These are phyloP conservation scores for Bremia lactucae DNA, from an alignment of 352 stramenopile genomes.

Conservation along the genomic window DNA sequence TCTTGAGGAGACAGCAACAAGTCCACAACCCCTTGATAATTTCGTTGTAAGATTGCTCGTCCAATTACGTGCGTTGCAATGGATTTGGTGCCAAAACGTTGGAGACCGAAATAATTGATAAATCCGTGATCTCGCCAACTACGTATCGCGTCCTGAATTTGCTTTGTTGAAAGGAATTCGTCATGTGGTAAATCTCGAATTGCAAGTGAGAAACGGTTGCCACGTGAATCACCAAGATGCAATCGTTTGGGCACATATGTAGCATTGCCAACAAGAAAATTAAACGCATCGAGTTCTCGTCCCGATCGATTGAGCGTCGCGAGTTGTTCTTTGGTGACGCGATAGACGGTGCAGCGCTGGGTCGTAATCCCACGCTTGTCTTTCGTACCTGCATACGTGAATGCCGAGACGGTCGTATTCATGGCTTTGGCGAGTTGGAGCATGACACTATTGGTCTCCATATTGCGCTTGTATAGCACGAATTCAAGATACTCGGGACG, in stretches of 20 bases:
- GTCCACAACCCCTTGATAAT: slow-evolving; percentile 86
- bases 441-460: slow-evolving; percentile 87
- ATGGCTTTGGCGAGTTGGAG: slow-evolving; percentile 70
- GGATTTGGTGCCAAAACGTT: slow-evolving; percentile 90
- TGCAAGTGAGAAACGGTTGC: slow-evolving; percentile 93
- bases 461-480: slow-evolving; percentile 96
- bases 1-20: slow-evolving; percentile 85
- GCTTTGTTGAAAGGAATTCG: slow-evolving; percentile 39
- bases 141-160: slow-evolving; percentile 52
- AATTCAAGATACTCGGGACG: slow-evolving; percentile 89
- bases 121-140: slow-evolving; percentile 84
- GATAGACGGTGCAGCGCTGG: slow-evolving; percentile 90
- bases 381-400: slow-evolving; percentile 94
- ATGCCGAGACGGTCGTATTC: slow-evolving; percentile 51
- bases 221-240: slow-evolving; percentile 86
- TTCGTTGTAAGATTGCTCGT: slow-evolving; percentile 86
- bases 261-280: slow-evolving; percentile 91
- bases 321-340: slow-evolving; percentile 62
- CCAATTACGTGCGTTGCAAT: slow-evolving; percentile 87
- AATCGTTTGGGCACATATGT: slow-evolving; percentile 84
- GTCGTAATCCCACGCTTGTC: slow-evolving; percentile 94
- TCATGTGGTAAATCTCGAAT: slow-evolving; percentile 84
- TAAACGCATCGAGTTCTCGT: slow-evolving; percentile 58
- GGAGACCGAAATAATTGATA: slow-evolving; percentile 98
- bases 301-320: slow-evolving; percentile 64